Conservation (phyloP, 345 rosid genomes). For the Corymbia maculata region DNA sequence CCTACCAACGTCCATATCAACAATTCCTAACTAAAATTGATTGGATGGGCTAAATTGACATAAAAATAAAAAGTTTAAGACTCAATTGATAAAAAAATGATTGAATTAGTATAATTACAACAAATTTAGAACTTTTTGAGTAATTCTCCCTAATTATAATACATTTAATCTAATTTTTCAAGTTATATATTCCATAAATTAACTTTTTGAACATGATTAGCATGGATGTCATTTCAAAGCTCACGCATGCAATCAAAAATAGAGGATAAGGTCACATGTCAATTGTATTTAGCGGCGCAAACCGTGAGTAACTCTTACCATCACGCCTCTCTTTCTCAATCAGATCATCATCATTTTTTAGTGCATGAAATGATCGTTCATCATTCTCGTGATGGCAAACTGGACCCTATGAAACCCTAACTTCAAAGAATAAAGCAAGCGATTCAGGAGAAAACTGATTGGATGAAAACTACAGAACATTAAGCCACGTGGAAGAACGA, state of each 20-base stretch:
- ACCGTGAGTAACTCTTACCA: not conserved
- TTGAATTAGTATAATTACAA: rapidly evolving
- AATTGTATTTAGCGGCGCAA: not conserved
- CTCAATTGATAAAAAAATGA: too few species aligned
- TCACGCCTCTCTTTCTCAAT: not conserved
- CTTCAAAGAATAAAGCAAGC: not conserved
- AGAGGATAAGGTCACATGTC: not conserved
- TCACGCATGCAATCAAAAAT: too few species aligned
- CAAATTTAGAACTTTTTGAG: too few species aligned
- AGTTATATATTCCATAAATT: not conserved
- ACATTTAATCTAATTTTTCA: not conserved
- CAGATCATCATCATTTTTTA: not conserved
- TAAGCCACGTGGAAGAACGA: not conserved
- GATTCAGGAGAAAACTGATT: not conserved
- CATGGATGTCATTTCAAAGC: not conserved
- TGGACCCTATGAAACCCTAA: not conserved
- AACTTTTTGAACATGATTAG: not conserved
- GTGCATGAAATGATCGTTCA: not conserved
- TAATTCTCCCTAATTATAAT: not conserved
- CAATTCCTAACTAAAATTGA: rapidly evolving
- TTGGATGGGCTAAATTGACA: rapidly evolving
- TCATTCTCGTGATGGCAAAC: not conserved
- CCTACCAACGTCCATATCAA: rapidly evolving
- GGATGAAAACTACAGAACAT: not conserved
- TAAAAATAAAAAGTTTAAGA: rapidly evolving